phyloP scores from a whole-genome alignment of 2,329 filamentous ascomycete genomes.

The Exophiala xenobiotica region DNA sequence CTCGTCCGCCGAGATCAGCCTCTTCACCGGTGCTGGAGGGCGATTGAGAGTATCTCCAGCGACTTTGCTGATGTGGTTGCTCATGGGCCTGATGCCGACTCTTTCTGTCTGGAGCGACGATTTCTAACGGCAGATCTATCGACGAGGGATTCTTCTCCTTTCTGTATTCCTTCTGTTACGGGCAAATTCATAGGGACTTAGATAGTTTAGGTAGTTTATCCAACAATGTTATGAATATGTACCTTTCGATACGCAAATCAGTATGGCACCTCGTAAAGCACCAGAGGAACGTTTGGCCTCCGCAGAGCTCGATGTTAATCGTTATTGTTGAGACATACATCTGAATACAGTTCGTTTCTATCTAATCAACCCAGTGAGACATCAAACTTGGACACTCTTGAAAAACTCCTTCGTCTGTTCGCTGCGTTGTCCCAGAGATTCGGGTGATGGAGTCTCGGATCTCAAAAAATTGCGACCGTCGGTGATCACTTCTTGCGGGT shows the following conservation, averaged over 20 bases:
- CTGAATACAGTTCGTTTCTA: neutral
- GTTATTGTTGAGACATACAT: neutral
- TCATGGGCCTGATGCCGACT: neutral
- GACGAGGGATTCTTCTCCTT: neutral
- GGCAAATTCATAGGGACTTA: neutral
- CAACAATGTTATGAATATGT: neutral
- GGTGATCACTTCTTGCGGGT: constrained; percentile 1
- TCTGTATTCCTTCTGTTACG: neutral
- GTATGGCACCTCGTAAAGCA: neutral
- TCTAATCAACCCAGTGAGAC: neutral
- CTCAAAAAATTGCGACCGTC: constrained; percentile 1
- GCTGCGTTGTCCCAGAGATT: neutral
- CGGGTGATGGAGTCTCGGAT: constrained; percentile 1
- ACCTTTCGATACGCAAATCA: neutral
- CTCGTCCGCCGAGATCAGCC: neutral
- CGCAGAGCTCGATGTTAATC: neutral
- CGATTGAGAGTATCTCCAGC: constrained; percentile 1
- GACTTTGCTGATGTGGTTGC: neutral
- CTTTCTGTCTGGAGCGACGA: neutral
- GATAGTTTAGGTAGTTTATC: neutral
- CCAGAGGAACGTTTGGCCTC: neutral
- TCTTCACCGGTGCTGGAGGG: constrained; percentile 1
- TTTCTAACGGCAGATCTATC: neutral
- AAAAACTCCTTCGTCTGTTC: neutral
- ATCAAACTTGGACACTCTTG: neutral